Conservation (phyloP, 441 rosid species). For the Euphorbia celastroides region DNA sequence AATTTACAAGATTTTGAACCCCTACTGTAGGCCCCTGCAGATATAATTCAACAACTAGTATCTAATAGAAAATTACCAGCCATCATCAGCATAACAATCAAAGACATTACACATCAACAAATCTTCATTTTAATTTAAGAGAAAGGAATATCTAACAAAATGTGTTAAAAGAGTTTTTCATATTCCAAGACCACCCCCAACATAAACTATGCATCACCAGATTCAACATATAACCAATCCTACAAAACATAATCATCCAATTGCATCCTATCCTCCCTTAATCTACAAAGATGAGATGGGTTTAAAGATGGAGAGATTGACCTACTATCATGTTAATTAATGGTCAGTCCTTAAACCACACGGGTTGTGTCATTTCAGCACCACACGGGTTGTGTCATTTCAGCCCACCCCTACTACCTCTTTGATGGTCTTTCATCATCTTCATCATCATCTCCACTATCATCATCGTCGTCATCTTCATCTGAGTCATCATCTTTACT, state of each 20-base stretch:
- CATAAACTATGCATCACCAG: conserved; percentile 23
- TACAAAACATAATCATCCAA: conserved; percentile 21
- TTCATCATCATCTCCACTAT: conserved; percentile 59
- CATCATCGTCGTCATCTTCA: conserved; percentile 51
- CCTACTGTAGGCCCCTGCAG: too few relatives aligned
- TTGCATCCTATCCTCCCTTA: conserved; percentile 30
- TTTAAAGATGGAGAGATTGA: conserved; percentile 33
- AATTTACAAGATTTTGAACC: too few relatives aligned
- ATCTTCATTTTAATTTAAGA: background rate
- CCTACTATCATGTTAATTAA: conserved; percentile 37
- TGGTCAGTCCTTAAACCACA: conserved; percentile 31
- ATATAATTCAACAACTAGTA: too few relatives aligned
- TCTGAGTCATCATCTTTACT: conserved; percentile 36
- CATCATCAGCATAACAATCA: background rate
- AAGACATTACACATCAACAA: background rate
- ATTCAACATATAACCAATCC: conserved; percentile 16
- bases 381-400: conserved; percentile 3
- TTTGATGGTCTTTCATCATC: conserved; percentile 76
- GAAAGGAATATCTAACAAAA: conserved; percentile 25
- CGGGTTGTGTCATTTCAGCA: background rate
- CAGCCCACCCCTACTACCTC: conserved; percentile 47
- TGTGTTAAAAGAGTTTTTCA: conserved; percentile 15
- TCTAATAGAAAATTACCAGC: background rate
- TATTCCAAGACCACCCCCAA: background rate
- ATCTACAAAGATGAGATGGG: conserved; percentile 24